Conservation (phyloP, 2,329 filamentous ascomycete species). For the Gaeumannomyces sp. region DNA sequence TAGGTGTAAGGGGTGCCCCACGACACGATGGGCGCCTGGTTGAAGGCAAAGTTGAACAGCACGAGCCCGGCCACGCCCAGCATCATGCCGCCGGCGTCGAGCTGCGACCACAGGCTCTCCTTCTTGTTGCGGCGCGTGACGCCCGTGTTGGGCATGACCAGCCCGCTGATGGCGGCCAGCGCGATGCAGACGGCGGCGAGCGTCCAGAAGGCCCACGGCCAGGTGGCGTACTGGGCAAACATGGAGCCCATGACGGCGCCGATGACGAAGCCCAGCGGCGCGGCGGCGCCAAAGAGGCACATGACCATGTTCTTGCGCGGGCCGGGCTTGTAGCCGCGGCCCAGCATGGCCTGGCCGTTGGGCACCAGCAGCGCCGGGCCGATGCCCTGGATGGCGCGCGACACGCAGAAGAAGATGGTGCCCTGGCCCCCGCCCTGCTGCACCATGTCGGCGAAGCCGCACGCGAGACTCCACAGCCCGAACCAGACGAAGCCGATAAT, state of each 20-base stretch:
- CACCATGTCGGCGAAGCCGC: slow-evolving; percentile 32
- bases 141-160: slow-evolving; percentile 18
- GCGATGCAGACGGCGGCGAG: slow-evolving; percentile 19
- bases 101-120: slow-evolving; percentile 20
- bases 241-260: slow-evolving; percentile 35
- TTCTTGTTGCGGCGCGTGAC: slow-evolving; percentile 3
- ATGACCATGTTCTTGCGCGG: slow-evolving; percentile 56
- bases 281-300: slow-evolving; percentile 39
- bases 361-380: slow-evolving; percentile 58
- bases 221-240: slow-evolving; percentile 34
- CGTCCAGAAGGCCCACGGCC: slow-evolving; percentile 43
- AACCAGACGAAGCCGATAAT: slow-evolving; percentile 50
- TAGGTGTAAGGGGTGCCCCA: slow-evolving; percentile 47
- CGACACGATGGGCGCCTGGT: slow-evolving; percentile 47
- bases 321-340: slow-evolving; percentile 49
- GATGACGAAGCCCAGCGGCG: slow-evolving; percentile 38
- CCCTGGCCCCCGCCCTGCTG: slow-evolving; percentile 16
- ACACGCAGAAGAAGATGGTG: slow-evolving; percentile 20
- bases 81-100: slow-evolving; percentile 21
- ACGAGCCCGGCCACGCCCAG: slow-evolving; percentile 44
- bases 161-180: slow-evolving; percentile 17
- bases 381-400: slow-evolving; percentile 29
- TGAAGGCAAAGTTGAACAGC: slow-evolving; percentile 53
- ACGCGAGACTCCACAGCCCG: slow-evolving; percentile 43
- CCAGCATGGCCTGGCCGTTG: slow-evolving; percentile 58